Conservation (phyloP, 2,329 filamentous ascomycete genomes). For the Xylariaceae sp. region DNA sequence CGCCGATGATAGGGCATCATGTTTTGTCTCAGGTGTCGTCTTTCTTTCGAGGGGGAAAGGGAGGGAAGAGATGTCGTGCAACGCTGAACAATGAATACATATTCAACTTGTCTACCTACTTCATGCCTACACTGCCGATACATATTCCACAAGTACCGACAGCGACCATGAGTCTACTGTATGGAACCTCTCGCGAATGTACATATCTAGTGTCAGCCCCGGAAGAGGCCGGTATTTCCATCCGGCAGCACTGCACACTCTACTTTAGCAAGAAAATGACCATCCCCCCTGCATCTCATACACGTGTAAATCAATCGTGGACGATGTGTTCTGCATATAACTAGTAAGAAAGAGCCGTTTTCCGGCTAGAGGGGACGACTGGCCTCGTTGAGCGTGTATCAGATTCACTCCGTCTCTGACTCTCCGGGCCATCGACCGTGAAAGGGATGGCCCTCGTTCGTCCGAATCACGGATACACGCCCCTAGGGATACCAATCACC, state of each 20-base stretch:
- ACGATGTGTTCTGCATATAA: background rate
- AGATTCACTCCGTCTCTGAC: too few species aligned
- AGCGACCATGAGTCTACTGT: too few species aligned
- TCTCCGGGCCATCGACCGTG: too few species aligned
- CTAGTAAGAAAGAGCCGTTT: background rate
- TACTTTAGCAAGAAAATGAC: background rate
- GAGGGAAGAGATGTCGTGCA: background rate
- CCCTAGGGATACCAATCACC: too few species aligned
- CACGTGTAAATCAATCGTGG: background rate
- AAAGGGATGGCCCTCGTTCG: too few species aligned
- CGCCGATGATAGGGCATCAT: slow-evolving; percentile 2
- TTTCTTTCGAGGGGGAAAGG: too few species aligned
- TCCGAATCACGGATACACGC: too few species aligned
- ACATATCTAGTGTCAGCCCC: background rate
- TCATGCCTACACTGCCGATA: too few species aligned
- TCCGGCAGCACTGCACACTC: background rate
- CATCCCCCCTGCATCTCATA: background rate
- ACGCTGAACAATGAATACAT: background rate
- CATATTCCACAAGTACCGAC: too few species aligned
- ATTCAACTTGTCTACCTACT: too few species aligned
- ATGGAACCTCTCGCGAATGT: background rate
- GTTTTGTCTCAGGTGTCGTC: background rate
- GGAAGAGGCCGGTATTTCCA: background rate
- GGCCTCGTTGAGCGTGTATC: too few species aligned
- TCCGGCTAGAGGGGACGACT: too few species aligned